These are phyloP conservation scores for Periconia sp. DNA, from an alignment of 2,329 filamentous ascomycete species.

Conservation along the genomic window DNA sequence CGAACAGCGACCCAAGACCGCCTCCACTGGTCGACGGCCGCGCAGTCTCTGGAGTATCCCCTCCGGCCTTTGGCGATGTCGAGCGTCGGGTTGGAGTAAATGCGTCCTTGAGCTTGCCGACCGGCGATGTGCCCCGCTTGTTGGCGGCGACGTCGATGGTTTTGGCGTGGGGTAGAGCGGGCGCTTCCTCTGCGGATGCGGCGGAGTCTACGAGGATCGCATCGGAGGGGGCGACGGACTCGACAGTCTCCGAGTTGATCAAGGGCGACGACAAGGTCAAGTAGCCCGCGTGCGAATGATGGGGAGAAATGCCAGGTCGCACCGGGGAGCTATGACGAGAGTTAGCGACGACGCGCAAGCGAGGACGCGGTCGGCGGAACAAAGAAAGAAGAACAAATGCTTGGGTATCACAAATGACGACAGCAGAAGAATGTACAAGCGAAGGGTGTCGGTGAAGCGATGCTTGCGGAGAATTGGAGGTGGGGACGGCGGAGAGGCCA, in stretches of 20 bases:
- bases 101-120: constrained; percentile 73
- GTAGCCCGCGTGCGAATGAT: constrained; percentile 56
- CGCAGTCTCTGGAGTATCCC: constrained; percentile 39
- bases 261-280: constrained; percentile 58
- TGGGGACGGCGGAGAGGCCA: constrained; percentile 26
- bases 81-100: constrained; percentile 58
- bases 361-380: constrained; percentile 17
- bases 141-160: constrained; percentile 41
- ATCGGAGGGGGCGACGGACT: constrained; percentile 43
- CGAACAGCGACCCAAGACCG: constrained; percentile 52
- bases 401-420: constrained; percentile 10
- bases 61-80: constrained; percentile 36
- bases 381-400: constrained; percentile 18
- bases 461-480: constrained; percentile 16
- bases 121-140: constrained; percentile 71
- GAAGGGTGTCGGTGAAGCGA: constrained; percentile 13
- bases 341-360: constrained; percentile 27
- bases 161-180: constrained; percentile 36
- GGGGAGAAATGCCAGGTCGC: constrained; percentile 52
- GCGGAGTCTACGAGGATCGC: constrained; percentile 39
- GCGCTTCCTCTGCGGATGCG: constrained; percentile 31
- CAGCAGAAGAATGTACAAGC: constrained; percentile 2
- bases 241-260: constrained; percentile 47
- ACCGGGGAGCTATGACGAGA: constrained; percentile 35
- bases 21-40: constrained; percentile 53